phyloP scores from a whole-genome alignment of 306 rosid genomes.

The Erythrophleum fordii region DNA sequence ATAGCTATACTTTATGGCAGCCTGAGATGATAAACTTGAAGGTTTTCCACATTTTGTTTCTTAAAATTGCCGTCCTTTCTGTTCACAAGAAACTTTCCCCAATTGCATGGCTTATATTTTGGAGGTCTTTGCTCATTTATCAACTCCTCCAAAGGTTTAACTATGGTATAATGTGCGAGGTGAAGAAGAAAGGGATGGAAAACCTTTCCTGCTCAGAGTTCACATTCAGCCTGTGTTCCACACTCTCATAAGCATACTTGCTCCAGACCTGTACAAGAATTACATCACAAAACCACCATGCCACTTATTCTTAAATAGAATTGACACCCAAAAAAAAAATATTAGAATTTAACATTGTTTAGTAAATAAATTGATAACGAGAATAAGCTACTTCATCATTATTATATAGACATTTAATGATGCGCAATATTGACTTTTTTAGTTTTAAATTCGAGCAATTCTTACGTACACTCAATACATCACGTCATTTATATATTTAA shows the following conservation, averaged over 20 bases:
- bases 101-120: constrained; percentile 52
- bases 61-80: constrained; percentile 51
- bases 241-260: constrained; percentile 37
- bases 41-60: constrained; percentile 55
- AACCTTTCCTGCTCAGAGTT: constrained; percentile 57
- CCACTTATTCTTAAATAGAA: too few species aligned
- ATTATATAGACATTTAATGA: too few species aligned
- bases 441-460: too few species aligned
- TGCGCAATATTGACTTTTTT: too few species aligned
- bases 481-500: too few species aligned
- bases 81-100: constrained; percentile 55
- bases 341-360: too few species aligned
- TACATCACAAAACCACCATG: neutral
- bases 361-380: too few species aligned
- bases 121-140: constrained; percentile 48
- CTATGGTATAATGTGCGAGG: constrained; percentile 65
- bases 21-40: constrained; percentile 55
- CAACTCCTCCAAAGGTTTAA: constrained; percentile 56
- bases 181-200: constrained; percentile 57
- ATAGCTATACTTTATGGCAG: neutral
- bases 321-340: too few species aligned
- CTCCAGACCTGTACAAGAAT: constrained; percentile 39
- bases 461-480: too few species aligned
- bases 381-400: too few species aligned
- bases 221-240: constrained; percentile 39